phyloP scores from a whole-genome alignment of 257 asterid species.

The Cruciata laevipes region DNA sequence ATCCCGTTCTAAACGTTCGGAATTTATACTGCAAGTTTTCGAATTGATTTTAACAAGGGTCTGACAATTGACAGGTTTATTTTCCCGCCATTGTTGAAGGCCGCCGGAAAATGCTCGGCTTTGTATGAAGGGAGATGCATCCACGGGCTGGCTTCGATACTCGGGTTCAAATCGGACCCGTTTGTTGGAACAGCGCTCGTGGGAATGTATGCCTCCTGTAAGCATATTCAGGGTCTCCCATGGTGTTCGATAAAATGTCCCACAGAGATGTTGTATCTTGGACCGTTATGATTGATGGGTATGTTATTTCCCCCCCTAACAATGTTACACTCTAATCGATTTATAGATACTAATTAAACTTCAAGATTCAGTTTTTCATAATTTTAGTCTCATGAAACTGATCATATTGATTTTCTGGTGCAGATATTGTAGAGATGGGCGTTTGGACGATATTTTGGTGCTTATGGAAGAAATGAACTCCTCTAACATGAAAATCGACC shows the following conservation, averaged over 20 bases:
- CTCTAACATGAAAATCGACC: slow-evolving; percentile 41
- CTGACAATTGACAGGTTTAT: slow-evolving; percentile 41
- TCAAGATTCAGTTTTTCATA: too few relatives aligned
- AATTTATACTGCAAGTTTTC: slow-evolving; percentile 35
- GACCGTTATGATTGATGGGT: slow-evolving; percentile 74
- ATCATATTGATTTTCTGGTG: not conserved
- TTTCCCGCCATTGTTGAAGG: slow-evolving; percentile 63
- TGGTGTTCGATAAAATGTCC: slow-evolving; percentile 70
- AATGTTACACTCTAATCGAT: too few relatives aligned
- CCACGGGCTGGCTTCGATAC: slow-evolving; percentile 55
- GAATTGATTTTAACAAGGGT: slow-evolving; percentile 29
- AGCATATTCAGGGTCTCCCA: slow-evolving; percentile 43
- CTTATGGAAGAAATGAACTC: slow-evolving; percentile 63
- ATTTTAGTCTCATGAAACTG: not conserved
- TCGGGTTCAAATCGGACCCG: slow-evolving; percentile 52
- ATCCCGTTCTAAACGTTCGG: slow-evolving; percentile 44
- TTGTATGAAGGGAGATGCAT: slow-evolving; percentile 45
- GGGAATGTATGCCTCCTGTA: slow-evolving; percentile 51
- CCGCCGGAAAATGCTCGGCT: slow-evolving; percentile 38
- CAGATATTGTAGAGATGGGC: slow-evolving; percentile 61
- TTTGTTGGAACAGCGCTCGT: slow-evolving; percentile 67
- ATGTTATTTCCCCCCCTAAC: slow-evolving; percentile 11
- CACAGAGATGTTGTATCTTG: slow-evolving; percentile 59
- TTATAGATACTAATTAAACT: too few relatives aligned
- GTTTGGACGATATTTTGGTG: slow-evolving; percentile 43